These are phyloP conservation scores for Tubosaeta sp. DNA, from an alignment of 768 basidiomycete species.

Conservation along the genomic window DNA sequence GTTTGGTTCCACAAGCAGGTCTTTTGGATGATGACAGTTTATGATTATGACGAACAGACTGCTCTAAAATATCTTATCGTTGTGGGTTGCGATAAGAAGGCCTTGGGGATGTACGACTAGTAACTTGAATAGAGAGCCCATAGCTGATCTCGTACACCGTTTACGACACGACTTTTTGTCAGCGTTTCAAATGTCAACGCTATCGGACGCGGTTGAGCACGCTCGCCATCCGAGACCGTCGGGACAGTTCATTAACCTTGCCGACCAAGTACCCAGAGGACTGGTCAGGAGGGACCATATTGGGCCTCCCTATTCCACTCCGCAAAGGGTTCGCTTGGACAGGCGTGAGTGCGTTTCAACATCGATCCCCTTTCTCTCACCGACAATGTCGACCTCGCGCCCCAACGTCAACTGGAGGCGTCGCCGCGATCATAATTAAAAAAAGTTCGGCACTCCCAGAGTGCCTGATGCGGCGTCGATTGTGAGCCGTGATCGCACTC, in stretches of 20 bases:
- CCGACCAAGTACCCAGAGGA: too few species aligned
- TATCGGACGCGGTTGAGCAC: too few species aligned
- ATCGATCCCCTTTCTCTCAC: too few species aligned
- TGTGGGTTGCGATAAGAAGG: slow-evolving; percentile 5
- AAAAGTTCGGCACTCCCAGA: slow-evolving; percentile 8
- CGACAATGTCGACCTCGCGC: background rate
- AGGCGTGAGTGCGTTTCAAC: too few species aligned
- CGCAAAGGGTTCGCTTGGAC: too few species aligned
- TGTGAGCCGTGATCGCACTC: slow-evolving; percentile 14
- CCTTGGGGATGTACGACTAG: background rate
- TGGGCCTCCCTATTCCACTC: too few species aligned
- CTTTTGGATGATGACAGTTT: slow-evolving; percentile 1
- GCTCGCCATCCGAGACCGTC: too few species aligned
- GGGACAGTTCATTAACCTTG: too few species aligned
- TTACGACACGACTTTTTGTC: too few species aligned
- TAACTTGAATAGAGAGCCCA: background rate
- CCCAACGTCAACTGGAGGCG: background rate
- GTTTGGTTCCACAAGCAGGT: slow-evolving; percentile 9
- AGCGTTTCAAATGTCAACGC: background rate
- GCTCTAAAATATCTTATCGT: background rate
- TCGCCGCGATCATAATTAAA: slow-evolving; percentile 7
- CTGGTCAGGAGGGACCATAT: too few species aligned
- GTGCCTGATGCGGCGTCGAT: slow-evolving; percentile 14
- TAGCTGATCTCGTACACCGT: too few species aligned
- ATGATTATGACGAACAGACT: background rate